Evolutionary conservation across 2,329 filamentous ascomycete genomes (phyloP).

Genomic region (Fusarium sp.): DNA sequence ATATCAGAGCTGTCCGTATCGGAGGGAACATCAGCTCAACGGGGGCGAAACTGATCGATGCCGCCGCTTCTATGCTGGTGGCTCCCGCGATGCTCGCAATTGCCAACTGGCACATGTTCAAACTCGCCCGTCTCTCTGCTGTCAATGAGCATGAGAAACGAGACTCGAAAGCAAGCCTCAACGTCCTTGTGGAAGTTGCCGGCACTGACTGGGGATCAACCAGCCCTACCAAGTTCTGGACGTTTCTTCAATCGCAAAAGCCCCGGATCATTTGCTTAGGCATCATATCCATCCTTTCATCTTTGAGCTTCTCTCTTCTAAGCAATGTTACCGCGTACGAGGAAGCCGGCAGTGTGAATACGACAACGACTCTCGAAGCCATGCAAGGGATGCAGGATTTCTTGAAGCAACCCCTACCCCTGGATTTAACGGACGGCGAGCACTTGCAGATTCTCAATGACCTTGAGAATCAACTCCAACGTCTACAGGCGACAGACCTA

Average conservation of each 20-base stretch:
- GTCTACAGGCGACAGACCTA: not conserved
- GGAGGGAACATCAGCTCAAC: constrained; percentile 16
- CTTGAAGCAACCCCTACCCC: not conserved
- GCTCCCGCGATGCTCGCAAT: constrained; percentile 14
- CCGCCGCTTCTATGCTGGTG: constrained; percentile 25
- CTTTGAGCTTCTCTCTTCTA: constrained; percentile 20
- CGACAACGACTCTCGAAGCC: constrained; percentile 17
- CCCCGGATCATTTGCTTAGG: constrained; percentile 21
- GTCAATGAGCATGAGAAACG: constrained; percentile 22
- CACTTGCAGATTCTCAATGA: not conserved
- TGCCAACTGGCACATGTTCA: constrained; percentile 30
- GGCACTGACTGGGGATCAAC: constrained; percentile 27
- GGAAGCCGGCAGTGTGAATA: not conserved
- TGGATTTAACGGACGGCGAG: not conserved
- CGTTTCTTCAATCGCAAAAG: constrained; percentile 14
- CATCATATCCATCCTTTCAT: constrained; percentile 13
- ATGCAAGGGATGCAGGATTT: constrained; percentile 3
- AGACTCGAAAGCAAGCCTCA: constrained; percentile 26
- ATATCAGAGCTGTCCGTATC: constrained; percentile 13
- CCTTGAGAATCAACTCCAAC: not conserved
- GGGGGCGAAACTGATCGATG: constrained; percentile 28
- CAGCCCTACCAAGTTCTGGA: constrained; percentile 27
- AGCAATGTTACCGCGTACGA: constrained; percentile 24
- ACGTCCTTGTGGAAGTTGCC: constrained; percentile 23
- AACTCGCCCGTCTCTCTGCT: constrained; percentile 23